Evolutionary conservation across 23 red algal genomes (phyloP).

Genomic region (Gracilaria domingensis): DNA sequence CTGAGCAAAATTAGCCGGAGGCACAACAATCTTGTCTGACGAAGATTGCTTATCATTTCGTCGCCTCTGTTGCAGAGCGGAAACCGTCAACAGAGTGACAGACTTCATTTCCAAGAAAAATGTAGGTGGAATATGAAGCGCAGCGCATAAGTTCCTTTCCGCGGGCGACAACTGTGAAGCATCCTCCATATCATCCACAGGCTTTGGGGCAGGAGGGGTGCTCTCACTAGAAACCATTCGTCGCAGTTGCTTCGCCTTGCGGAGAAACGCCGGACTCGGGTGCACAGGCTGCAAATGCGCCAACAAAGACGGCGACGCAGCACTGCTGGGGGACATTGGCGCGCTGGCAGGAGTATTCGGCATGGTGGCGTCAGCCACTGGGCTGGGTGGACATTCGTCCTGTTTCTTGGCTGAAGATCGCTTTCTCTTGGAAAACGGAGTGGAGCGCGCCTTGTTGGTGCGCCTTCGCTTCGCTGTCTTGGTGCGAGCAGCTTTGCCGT

Average conservation of each 20-base stretch:
- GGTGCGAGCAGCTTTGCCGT: background rate
- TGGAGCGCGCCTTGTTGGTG: slow-evolving; percentile 4
- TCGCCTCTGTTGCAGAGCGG: background rate
- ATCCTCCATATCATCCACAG: slow-evolving; percentile 26
- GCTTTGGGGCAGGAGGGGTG: background rate
- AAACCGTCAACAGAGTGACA: background rate
- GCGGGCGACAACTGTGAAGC: background rate
- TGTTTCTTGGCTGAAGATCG: slow-evolving; percentile 1
- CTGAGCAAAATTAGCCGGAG: background rate
- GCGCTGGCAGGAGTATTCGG: slow-evolving; percentile 16
- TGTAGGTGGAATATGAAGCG: slow-evolving; percentile 12
- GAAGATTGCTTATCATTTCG: slow-evolving; percentile 3
- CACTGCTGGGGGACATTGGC: slow-evolving; percentile 6
- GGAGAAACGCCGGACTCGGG: slow-evolving; percentile 5
- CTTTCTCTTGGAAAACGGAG: slow-evolving; percentile 25
- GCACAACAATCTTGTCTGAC: slow-evolving; percentile 6
- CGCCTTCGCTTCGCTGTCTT: slow-evolving; percentile 17
- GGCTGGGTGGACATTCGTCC: slow-evolving; percentile 15
- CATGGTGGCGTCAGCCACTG: slow-evolving; percentile 10
- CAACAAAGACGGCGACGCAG: background rate
- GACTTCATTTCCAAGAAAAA: slow-evolving; percentile 38
- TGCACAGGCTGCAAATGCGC: background rate
- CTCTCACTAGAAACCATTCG: background rate
- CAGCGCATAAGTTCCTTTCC: slow-evolving; percentile 9
- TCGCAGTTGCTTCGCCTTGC: slow-evolving; percentile 19